Percentiles rank a stretch among this genome's conserved stretches.
Conservation (phyloP, 345 rosid species). For the Brassica incana region DNA sequence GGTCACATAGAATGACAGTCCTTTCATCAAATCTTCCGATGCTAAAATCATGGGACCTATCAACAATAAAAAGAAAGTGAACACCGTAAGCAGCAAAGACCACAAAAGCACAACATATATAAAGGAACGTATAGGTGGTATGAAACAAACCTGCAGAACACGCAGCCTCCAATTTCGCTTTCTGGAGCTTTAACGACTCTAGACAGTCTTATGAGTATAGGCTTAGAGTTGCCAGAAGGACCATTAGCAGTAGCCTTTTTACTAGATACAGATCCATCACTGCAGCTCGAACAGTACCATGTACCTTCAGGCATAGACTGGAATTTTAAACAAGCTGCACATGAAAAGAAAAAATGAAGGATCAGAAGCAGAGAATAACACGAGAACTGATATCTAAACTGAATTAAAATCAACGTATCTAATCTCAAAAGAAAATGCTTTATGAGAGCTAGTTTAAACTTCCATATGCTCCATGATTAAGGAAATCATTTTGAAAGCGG, state of each 20-base stretch:
- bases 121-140: neutral
- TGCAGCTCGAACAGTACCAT: conserved; percentile 84
- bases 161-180: conserved; percentile 90
- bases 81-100: neutral
- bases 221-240: conserved; percentile 43
- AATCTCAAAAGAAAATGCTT: neutral
- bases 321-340: conserved; percentile 83
- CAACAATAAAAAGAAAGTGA: conserved; percentile 13
- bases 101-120: neutral
- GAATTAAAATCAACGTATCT: neutral
- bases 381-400: neutral
- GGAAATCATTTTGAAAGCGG: neutral
- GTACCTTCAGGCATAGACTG: conserved; percentile 61
- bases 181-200: conserved; percentile 76
- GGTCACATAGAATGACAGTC: conserved; percentile 93
- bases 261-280: conserved; percentile 46
- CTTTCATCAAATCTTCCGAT: conserved; percentile 66
- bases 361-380: conserved; percentile 18
- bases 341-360: conserved; percentile 26
- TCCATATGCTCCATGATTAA: neutral
- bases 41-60: conserved; percentile 81
- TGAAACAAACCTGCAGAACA: conserved; percentile 75
- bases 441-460: neutral
- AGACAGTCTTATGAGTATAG: conserved; percentile 59
- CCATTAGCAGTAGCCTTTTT: conserved; percentile 46